A percentile compares a stretch with the other conserved stretches of the same genome.
phyloP scores from a whole-genome alignment of 2,329 filamentous ascomycete species.

The Torrubiellomyces zombiae region DNA sequence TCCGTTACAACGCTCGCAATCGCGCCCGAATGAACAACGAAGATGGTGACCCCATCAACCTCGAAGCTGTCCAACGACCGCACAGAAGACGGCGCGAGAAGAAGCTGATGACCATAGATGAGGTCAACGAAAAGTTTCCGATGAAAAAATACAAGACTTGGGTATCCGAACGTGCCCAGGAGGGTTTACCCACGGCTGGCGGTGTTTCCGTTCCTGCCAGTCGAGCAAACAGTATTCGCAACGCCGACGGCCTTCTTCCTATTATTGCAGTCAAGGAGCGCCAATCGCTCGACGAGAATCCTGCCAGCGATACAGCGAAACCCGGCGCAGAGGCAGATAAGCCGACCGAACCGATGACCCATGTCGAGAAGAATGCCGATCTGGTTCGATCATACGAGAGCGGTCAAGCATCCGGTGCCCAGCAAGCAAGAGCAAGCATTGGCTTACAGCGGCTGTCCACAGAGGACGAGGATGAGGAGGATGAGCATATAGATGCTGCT shows the following conservation, averaged over 20 bases:
- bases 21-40: slow-evolving; percentile 61
- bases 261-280: slow-evolving; percentile 27
- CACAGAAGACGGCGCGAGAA: slow-evolving; percentile 85
- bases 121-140: slow-evolving; percentile 94
- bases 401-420: slow-evolving; percentile 10
- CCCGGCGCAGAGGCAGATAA: slow-evolving; percentile 7
- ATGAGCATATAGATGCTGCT: slow-evolving; percentile 70
- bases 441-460: slow-evolving; percentile 24
- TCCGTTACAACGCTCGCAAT: slow-evolving; percentile 91
- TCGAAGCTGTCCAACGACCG: slow-evolving; percentile 69
- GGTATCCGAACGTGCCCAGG: slow-evolving; percentile 66
- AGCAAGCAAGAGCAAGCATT: slow-evolving; percentile 9
- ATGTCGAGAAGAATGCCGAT: slow-evolving; percentile 5
- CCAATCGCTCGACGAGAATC: slow-evolving; percentile 16
- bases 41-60: slow-evolving; percentile 75
- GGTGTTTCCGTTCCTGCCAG: slow-evolving; percentile 65
- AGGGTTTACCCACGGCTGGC: slow-evolving; percentile 69
- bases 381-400: slow-evolving; percentile 6
- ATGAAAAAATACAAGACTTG: slow-evolving; percentile 93
- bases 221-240: slow-evolving; percentile 55
- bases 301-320: slow-evolving; percentile 7
- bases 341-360: too few relatives aligned
- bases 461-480: slow-evolving; percentile 50
- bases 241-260: slow-evolving; percentile 40
- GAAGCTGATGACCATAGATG: slow-evolving; percentile 97